A percentile compares a stretch with the other conserved stretches of the same genome.
Conservation (phyloP, 345 rosid species). For the Erucastrum elatum region DNA sequence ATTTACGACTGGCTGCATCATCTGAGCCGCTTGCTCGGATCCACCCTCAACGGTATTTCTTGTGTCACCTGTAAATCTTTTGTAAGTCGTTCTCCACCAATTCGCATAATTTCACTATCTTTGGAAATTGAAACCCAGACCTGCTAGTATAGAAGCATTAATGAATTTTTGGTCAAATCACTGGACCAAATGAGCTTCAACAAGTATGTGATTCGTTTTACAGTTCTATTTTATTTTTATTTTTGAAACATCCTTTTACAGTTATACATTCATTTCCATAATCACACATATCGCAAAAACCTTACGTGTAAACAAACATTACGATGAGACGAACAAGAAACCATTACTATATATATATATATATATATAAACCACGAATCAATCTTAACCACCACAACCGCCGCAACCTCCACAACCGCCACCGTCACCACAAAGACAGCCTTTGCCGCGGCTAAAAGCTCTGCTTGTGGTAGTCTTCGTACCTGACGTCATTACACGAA, state of each 20-base stretch:
- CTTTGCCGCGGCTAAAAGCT: constrained; percentile 24
- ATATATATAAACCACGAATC: neutral
- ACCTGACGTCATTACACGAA: constrained; percentile 25
- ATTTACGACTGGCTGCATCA: no score
- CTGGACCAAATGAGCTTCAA: no score
- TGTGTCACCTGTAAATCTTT: no score
- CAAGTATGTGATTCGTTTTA: neutral
- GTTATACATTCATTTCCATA: neutral
- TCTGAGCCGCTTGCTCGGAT: no score
- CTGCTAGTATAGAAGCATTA: no score
- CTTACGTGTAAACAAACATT: neutral
- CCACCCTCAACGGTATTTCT: no score
- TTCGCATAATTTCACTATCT: no score
- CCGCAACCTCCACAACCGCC: constrained; percentile 23
- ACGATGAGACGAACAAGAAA: constrained; percentile 10
- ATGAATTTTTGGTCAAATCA: no score
- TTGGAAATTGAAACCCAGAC: no score
- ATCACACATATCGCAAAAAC: neutral
- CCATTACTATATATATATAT: neutral
- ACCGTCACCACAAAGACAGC: constrained; percentile 20
- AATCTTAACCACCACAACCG: constrained; percentile 18
- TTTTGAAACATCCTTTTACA: no score
- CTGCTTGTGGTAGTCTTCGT: constrained; percentile 20
- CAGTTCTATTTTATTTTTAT: no score
- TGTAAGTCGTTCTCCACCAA: no score